A percentile compares a stretch with the other conserved stretches of the same genome.
phyloP scores from a whole-genome alignment of 139 green algal species.

The Ettlia oleoabundans region DNA sequence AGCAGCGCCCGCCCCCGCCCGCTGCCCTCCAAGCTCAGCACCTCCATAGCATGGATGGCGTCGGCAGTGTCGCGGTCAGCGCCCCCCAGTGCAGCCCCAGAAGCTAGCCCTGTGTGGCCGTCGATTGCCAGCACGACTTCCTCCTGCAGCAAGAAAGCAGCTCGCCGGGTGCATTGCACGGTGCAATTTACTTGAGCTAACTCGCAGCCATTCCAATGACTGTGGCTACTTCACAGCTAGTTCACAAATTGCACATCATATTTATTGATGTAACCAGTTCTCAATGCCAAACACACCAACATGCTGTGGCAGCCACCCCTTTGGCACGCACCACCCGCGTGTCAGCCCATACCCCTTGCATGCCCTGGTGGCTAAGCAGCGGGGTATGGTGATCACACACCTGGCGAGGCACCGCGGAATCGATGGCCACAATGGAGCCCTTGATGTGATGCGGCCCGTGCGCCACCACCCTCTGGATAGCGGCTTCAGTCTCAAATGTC shows the following conservation, averaged over 20 bases:
- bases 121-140: constrained; percentile 31
- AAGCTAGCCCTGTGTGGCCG: neutral
- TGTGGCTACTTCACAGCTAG: no score
- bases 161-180: neutral
- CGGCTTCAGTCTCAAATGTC: constrained; percentile 90
- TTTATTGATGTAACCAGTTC: no score
- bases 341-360: neutral
- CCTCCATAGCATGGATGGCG: constrained; percentile 19
- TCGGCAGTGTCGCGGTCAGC: neutral
- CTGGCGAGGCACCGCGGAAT: constrained; percentile 37
- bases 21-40: constrained; percentile 24
- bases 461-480: constrained; percentile 65
- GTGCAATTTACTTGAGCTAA: no score
- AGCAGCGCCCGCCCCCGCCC: constrained; percentile 25
- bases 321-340: neutral
- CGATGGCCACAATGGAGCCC: constrained; percentile 57
- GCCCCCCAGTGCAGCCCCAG: neutral
- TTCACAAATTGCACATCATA: no score
- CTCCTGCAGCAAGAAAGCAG: constrained; percentile 18
- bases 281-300: neutral
- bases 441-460: constrained; percentile 56
- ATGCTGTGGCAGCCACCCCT: neutral
- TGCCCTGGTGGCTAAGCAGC: no score
- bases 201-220: neutral
- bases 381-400: constrained; percentile 6